A percentile compares a stretch with the other conserved stretches of the same genome.
Evolutionary conservation across 495 filamentous ascomycete species (phyloP).

Genomic region (Glonium stellatum): DNA sequence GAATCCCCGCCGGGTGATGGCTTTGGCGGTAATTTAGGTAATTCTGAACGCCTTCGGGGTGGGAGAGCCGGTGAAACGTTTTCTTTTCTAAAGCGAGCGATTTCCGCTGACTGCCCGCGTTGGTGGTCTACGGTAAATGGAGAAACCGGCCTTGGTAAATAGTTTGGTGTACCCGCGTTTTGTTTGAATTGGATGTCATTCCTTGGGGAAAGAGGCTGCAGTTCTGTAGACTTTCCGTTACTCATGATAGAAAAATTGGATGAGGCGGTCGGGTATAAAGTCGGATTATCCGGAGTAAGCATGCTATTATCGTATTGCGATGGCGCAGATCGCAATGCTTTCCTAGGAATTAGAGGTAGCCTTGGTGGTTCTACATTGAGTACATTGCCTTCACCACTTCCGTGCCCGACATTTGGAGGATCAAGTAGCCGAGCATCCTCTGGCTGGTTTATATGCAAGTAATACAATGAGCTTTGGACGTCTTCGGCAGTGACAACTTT

Average conservation of each 20-base stretch:
- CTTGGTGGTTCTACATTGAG: too few relatives aligned
- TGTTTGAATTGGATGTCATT: conserved; percentile 8
- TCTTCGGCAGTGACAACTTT: conserved; percentile 85
- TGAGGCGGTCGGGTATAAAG: neutral
- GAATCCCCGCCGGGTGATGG: neutral
- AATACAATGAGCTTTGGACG: conserved; percentile 82
- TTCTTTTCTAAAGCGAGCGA: neutral
- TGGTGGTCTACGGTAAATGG: neutral
- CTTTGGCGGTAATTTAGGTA: neutral
- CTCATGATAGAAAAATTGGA: neutral
- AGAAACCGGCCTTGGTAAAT: neutral
- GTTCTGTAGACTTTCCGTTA: conserved; percentile 10
- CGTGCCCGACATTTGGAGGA: neutral
- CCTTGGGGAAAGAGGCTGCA: conserved; percentile 2
- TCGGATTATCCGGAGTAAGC: neutral
- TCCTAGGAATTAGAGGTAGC: conserved; percentile 4
- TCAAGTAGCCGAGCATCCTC: conserved; percentile 43
- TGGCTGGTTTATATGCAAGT: conserved; percentile 69
- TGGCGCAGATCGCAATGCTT: neutral
- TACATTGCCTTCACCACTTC: neutral
- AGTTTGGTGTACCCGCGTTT: conserved; percentile 12
- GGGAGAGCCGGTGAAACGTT: conserved; percentile 6
- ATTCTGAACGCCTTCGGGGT: conserved; percentile 16
- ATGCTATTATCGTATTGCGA: neutral
- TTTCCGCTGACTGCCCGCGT: conserved; percentile 1